Conservation (phyloP, 306 rosid species). For the Pyrus betulifolia region DNA sequence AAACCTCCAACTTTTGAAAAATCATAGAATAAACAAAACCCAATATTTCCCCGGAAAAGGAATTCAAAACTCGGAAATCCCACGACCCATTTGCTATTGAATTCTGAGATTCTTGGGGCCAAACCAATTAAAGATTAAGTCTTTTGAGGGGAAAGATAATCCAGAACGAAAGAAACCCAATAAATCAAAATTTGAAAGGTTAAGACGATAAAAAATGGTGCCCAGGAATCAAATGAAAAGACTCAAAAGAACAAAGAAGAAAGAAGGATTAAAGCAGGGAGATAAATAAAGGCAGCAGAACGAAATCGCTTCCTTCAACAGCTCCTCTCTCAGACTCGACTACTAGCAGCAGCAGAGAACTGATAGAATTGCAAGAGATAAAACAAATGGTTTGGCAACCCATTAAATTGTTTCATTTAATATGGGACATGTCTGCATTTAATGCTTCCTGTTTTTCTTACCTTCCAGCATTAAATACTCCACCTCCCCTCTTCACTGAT, state of each 20-base stretch:
- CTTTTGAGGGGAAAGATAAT: background rate
- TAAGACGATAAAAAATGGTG: background rate
- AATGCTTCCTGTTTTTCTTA: slow-evolving; percentile 30
- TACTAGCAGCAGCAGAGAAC: background rate
- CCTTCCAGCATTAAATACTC: slow-evolving; percentile 18
- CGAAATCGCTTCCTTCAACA: slow-evolving; percentile 21
- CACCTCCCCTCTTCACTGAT: background rate
- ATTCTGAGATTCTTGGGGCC: background rate
- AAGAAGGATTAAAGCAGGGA: background rate
- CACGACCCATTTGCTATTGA: background rate
- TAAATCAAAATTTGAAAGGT: background rate
- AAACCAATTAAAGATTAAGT: background rate
- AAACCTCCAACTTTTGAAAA: slow-evolving; percentile 25
- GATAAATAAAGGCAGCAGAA: background rate
- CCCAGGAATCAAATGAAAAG: background rate
- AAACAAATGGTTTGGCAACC: slow-evolving; percentile 6
- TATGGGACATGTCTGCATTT: slow-evolving; percentile 36
- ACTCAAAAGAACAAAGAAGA: background rate
- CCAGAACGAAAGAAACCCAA: background rate
- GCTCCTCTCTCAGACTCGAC: slow-evolving; percentile 1
- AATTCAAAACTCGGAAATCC: background rate
- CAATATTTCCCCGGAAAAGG: background rate
- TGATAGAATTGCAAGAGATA: background rate
- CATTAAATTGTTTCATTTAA: slow-evolving; percentile 19
- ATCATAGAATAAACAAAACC: background rate